phyloP scores from a whole-genome alignment of 257 asterid species.

The Fraxinus excelsior region DNA sequence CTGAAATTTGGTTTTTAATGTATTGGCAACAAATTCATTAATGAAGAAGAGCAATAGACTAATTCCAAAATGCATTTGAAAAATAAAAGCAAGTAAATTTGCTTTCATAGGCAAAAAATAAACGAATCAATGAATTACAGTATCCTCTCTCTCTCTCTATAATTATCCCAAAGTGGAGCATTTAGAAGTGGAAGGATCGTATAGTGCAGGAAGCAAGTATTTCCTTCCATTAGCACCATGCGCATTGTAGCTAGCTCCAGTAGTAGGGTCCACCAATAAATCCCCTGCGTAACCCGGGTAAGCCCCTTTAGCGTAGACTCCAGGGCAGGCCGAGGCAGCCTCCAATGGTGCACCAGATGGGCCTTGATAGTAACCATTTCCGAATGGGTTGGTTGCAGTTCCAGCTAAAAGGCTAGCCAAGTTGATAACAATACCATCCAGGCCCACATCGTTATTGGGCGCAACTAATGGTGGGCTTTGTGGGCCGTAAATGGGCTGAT shows the following conservation, averaged over 20 bases:
- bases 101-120: not conserved
- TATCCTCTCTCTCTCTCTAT: not conserved
- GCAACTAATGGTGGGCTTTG: conserved; percentile 63
- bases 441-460: conserved; percentile 72
- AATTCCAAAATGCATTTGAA: not conserved
- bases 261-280: conserved; percentile 53
- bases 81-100: not conserved
- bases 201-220: conserved; percentile 66
- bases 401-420: conserved; percentile 66
- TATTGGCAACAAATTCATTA: too few species aligned
- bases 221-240: conserved; percentile 60
- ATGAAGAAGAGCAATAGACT: not conserved
- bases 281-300: conserved; percentile 81
- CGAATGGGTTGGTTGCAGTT: conserved; percentile 72
- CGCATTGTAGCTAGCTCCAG: conserved; percentile 82
- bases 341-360: conserved; percentile 63
- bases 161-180: conserved; percentile 70
- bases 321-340: conserved; percentile 77
- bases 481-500: conserved; percentile 82
- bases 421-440: conserved; percentile 60
- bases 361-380: conserved; percentile 73
- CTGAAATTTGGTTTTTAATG: too few species aligned
- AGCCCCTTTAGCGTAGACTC: conserved; percentile 74
- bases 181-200: conserved; percentile 55
- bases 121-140: conserved; percentile 9